phyloP scores from a whole-genome alignment of 495 filamentous ascomycete species.

The Penicilliopsis zonata region DNA sequence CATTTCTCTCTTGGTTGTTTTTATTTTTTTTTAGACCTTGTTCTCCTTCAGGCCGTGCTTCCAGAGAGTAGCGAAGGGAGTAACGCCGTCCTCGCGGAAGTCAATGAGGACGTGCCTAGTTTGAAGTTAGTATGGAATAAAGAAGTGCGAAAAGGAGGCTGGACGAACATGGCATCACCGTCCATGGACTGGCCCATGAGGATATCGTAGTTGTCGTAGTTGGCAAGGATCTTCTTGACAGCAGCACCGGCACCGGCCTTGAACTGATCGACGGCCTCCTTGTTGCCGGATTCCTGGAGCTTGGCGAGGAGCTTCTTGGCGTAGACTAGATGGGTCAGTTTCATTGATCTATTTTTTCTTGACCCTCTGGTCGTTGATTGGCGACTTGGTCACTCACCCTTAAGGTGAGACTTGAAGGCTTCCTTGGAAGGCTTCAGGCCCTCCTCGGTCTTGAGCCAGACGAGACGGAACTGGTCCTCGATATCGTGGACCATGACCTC shows the following conservation, averaged over 20 bases:
- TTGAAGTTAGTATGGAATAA: constrained; percentile 8
- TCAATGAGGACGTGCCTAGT: constrained; percentile 83
- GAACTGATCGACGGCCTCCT: constrained; percentile 59
- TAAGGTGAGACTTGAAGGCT: constrained; percentile 64
- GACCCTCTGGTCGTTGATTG: not conserved
- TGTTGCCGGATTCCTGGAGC: constrained; percentile 50
- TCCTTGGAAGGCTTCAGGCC: constrained; percentile 54
- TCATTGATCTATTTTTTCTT: not conserved
- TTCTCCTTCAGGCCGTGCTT: constrained; percentile 83
- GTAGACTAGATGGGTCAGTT: constrained; percentile 45
- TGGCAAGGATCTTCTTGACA: constrained; percentile 66
- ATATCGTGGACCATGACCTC: constrained; percentile 76
- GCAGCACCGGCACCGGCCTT: constrained; percentile 58
- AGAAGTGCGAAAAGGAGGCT: constrained; percentile 1
- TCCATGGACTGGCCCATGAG: constrained; percentile 86
- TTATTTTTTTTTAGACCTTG: constrained; percentile 63
- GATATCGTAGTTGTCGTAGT: constrained; percentile 93
- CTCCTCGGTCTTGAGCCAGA: constrained; percentile 58
- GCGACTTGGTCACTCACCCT: constrained; percentile 42
- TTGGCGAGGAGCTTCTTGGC: constrained; percentile 72
- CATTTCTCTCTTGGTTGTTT: not conserved
- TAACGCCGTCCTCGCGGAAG: constrained; percentile 92
- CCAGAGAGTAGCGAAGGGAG: constrained; percentile 84
- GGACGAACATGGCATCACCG: constrained; percentile 73
- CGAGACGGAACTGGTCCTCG: constrained; percentile 81